A percentile compares a stretch with the other conserved stretches of the same genome.
These are phyloP conservation scores for Zymoseptoria pseudotritici DNA, from an alignment of 2,329 filamentous ascomycete species.

Conservation along the genomic window DNA sequence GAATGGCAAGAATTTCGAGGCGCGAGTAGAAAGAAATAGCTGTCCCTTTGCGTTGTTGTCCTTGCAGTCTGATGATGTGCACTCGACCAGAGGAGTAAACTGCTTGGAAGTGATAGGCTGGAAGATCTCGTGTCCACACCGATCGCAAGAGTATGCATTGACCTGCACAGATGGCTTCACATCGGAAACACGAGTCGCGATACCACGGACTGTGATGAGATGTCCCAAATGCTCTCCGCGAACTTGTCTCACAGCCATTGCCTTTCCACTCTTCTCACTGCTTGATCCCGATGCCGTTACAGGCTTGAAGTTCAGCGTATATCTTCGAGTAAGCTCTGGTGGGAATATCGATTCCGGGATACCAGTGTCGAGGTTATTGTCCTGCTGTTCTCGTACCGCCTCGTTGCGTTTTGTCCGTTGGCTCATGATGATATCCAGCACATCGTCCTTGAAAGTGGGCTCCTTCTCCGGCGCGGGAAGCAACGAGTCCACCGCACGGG, in stretches of 20 bases:
- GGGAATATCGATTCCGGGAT: constrained; percentile 74
- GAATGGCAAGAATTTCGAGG: constrained; percentile 94
- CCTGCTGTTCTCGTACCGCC: constrained; percentile 47
- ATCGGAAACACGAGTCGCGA: constrained; percentile 90
- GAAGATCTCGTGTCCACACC: constrained; percentile 95
- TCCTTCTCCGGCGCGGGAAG: constrained; percentile 74
- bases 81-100: constrained; percentile 78
- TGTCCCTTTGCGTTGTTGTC: constrained; percentile 88
- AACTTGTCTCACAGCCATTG: constrained; percentile 85
- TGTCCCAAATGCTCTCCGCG: constrained; percentile 86
- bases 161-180: constrained; percentile 97
- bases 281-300: constrained; percentile 64
- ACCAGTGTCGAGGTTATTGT: constrained; percentile 42
- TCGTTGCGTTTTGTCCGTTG: constrained; percentile 82
- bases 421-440: constrained; percentile 92
- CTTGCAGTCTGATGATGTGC: constrained; percentile 83
- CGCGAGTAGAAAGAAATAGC: constrained; percentile 87
- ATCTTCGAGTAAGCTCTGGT: constrained; percentile 82
- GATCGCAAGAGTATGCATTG: constrained; percentile 95
- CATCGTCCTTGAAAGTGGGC: constrained; percentile 92
- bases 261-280: constrained; percentile 51
- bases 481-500: constrained; percentile 76
- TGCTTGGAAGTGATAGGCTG: constrained; percentile 89
- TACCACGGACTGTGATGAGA: constrained; percentile 89
- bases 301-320: constrained; percentile 94